Conservation (phyloP, 75 land plant species). For the Picea sitchensis region DNA sequence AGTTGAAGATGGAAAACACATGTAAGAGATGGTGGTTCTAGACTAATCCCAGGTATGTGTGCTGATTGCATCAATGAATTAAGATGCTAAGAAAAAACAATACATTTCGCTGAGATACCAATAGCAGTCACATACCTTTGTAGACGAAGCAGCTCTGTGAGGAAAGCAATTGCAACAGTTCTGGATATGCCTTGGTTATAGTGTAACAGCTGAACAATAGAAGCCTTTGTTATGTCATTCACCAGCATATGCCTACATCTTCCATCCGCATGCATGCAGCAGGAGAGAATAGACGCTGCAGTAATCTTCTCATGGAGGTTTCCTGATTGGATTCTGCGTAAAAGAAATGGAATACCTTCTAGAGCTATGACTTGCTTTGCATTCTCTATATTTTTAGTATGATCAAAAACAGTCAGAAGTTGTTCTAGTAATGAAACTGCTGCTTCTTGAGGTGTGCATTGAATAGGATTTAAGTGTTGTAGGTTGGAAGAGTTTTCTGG, state of each 20-base stretch:
- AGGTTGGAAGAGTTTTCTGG: constrained; percentile 28
- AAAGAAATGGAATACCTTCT: constrained; percentile 40
- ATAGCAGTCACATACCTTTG: constrained; percentile 28
- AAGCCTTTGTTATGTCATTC: constrained; percentile 11
- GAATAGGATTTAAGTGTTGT: constrained; percentile 28
- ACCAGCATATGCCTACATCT: constrained; percentile 38
- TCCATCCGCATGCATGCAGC: constrained; percentile 55
- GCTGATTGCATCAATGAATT: background rate
- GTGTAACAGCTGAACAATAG: constrained; percentile 40
- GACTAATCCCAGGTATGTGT: background rate
- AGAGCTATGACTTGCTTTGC: constrained; percentile 37
- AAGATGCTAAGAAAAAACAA: background rate
- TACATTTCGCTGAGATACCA: background rate
- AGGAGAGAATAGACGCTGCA: constrained; percentile 19
- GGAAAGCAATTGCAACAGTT: constrained; percentile 26
- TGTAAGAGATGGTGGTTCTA: background rate
- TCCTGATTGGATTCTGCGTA: constrained; percentile 26
- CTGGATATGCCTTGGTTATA: constrained; percentile 30
- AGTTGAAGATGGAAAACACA: background rate
- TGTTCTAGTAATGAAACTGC: constrained; percentile 36
- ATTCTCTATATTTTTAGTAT: constrained; percentile 25
- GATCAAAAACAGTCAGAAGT: constrained; percentile 24
- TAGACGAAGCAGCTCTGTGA: constrained; percentile 44
- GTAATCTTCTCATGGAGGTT: constrained; percentile 26
- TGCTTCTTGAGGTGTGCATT: constrained; percentile 37